A percentile compares a stretch with the other conserved stretches of the same genome.
phyloP scores from a whole-genome alignment of 169 alveolate species.

The Hepatocystis sp. region DNA sequence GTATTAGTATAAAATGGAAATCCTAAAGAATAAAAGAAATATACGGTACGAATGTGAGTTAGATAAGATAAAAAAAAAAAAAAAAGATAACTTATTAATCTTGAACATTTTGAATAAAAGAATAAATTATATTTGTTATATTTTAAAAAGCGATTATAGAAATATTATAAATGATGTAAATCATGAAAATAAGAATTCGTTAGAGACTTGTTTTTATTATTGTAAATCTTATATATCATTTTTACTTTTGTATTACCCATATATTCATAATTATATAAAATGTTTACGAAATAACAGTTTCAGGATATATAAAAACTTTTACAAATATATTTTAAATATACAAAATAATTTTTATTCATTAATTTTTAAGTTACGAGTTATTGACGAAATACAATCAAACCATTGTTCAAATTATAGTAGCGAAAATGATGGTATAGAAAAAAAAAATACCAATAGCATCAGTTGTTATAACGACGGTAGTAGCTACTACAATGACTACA shows the following conservation, averaged over 20 bases:
- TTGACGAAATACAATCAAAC: slow-evolving; percentile 23
- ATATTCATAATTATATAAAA: slow-evolving; percentile 40
- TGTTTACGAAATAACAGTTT: slow-evolving; percentile 34
- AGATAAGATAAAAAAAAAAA: slow-evolving; percentile 53
- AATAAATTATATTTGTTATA: slow-evolving; percentile 60
- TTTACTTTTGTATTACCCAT: slow-evolving; percentile 58
- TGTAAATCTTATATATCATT: slow-evolving; percentile 51
- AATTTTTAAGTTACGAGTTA: slow-evolving; percentile 18
- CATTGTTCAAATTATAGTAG: neutral
- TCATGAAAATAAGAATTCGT: slow-evolving; percentile 25
- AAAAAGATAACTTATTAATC: slow-evolving; percentile 43
- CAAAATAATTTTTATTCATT: slow-evolving; percentile 39
- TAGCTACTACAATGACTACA: neutral
- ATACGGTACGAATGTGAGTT: slow-evolving; percentile 63
- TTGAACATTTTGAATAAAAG: slow-evolving; percentile 40
- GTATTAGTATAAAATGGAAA: slow-evolving; percentile 68
- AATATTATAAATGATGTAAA: slow-evolving; percentile 42
- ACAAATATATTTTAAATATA: slow-evolving; percentile 36
- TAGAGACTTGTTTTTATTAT: slow-evolving; percentile 65
- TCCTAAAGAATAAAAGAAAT: slow-evolving; percentile 42
- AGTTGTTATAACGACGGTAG: neutral
- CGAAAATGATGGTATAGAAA: neutral
- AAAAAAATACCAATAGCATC: neutral
- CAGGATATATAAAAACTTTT: slow-evolving; percentile 46
- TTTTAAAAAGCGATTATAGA: slow-evolving; percentile 64